phyloP scores from a whole-genome alignment of 2,329 filamentous ascomycete genomes.

The Verticillium tricorpus region DNA sequence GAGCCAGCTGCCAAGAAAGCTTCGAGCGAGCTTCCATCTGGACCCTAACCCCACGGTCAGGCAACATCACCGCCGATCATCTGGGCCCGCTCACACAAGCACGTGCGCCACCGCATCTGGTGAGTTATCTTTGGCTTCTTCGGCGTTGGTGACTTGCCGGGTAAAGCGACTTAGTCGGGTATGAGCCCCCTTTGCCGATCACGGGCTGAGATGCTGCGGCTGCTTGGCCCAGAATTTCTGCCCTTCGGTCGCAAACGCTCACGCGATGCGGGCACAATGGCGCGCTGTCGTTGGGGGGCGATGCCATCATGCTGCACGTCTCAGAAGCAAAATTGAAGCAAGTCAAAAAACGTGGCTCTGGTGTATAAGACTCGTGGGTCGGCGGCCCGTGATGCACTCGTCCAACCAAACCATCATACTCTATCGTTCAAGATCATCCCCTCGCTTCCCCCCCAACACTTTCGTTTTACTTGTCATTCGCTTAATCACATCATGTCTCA shows the following conservation, averaged over 20 bases:
- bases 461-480: slow-evolving; percentile 3
- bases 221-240: neutral
- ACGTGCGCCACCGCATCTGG: neutral
- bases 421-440: neutral
- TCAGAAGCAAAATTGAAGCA: neutral
- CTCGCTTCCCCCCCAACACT: neutral
- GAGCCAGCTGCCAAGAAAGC: neutral
- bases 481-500: neutral
- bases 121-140: neutral
- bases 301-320: neutral
- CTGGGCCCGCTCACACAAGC: neutral
- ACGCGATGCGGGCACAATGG: neutral
- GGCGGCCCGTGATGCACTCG: neutral
- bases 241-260: neutral
- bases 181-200: neutral
- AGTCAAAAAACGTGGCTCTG: neutral
- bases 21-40: neutral
- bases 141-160: neutral
- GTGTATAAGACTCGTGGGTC: neutral
- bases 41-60: neutral
- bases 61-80: neutral
- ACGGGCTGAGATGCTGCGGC: neutral
- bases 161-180: neutral
- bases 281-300: neutral
- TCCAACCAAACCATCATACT: neutral